Percentiles rank a stretch among this genome's conserved stretches.
phyloP scores from a whole-genome alignment of 345 rosid genomes.

The Hibiscus syriacus region DNA sequence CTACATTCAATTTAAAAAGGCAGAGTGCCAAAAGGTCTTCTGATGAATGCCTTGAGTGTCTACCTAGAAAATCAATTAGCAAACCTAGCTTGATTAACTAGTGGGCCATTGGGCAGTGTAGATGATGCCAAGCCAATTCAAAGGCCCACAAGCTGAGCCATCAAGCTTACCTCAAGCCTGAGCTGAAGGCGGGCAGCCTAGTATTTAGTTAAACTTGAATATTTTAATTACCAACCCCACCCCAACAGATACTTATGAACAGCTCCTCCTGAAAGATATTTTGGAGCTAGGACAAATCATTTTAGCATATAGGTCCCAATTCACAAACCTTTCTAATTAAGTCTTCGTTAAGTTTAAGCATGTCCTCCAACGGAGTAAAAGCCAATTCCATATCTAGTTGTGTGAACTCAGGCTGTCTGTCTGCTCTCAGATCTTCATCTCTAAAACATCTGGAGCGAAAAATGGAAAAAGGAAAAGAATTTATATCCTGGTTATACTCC shows the following conservation, averaged over 20 bases:
- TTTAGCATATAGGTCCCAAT: slow-evolving; percentile 5
- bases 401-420: slow-evolving; percentile 97
- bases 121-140: background rate
- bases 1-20: background rate
- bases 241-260: background rate
- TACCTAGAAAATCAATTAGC: background rate
- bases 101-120: background rate
- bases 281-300: background rate
- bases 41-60: background rate
- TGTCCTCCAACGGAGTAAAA: slow-evolving; percentile 81
- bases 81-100: slow-evolving; percentile 1
- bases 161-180: background rate
- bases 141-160: background rate
- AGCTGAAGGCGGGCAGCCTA: background rate
- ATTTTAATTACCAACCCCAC: background rate
- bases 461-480: background rate
- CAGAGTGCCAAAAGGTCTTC: background rate
- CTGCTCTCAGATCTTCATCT: slow-evolving; percentile 97
- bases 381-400: slow-evolving; percentile 98
- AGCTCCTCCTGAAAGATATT: background rate
- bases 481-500: background rate
- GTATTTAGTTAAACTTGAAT: background rate
- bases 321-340: slow-evolving; percentile 70
- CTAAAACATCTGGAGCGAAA: slow-evolving; percentile 76
- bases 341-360: slow-evolving; percentile 87